A percentile compares a stretch with the other conserved stretches of the same genome.
Evolutionary conservation across 768 basidiomycete genomes (phyloP).

Genomic region (Psilocybe sp.): DNA sequence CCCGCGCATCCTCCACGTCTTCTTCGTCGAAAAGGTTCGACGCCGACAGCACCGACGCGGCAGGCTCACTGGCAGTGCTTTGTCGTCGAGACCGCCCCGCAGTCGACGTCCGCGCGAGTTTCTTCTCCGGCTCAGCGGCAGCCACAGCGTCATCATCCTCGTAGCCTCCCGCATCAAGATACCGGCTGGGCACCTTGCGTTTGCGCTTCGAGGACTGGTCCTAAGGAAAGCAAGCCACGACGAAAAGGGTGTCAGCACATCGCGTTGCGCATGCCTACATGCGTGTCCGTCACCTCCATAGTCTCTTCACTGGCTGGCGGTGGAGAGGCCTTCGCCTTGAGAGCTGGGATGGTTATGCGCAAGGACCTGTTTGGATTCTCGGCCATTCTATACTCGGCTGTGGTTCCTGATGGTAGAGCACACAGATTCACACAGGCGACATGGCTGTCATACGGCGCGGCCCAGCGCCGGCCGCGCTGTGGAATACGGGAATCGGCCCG

Average conservation of each 20-base stretch:
- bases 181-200: slow-evolving; percentile 18
- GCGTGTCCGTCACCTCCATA: slow-evolving; percentile 17
- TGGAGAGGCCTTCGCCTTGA: slow-evolving; percentile 12
- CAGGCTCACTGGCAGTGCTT: neutral
- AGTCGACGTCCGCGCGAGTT: slow-evolving; percentile 2
- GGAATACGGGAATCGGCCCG: too few relatives aligned
- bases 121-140: slow-evolving; percentile 5
- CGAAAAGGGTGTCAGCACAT: slow-evolving; percentile 2
- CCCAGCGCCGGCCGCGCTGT: too few relatives aligned
- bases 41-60: neutral
- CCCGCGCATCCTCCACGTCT: slow-evolving; percentile 1
- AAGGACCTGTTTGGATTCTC: slow-evolving; percentile 14
- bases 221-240: slow-evolving; percentile 1
- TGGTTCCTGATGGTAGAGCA: too few relatives aligned
- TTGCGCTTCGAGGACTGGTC: slow-evolving; percentile 13
- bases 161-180: slow-evolving; percentile 13
- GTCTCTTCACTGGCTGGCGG: slow-evolving; percentile 5
- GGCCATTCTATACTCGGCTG: too few relatives aligned
- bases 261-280: neutral
- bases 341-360: slow-evolving; percentile 20
- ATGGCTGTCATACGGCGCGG: too few relatives aligned
- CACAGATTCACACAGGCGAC: too few relatives aligned
- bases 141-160: slow-evolving; percentile 10
- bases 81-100: slow-evolving; percentile 7
- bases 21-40: neutral